Conservation (phyloP, 192 early-diverging fungal species). For the Backusella macrospora region DNA sequence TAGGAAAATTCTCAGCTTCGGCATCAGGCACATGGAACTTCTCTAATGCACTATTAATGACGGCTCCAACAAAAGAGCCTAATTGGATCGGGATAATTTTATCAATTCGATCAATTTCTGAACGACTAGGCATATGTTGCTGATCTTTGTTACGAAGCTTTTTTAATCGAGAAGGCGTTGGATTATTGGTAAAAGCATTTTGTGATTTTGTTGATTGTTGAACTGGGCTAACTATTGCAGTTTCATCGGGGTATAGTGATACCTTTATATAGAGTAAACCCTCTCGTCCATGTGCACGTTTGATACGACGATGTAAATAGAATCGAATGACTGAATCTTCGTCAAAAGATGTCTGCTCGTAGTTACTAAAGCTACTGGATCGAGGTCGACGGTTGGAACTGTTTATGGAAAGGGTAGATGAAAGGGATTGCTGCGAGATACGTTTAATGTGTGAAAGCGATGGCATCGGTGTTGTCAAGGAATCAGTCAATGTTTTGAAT, state of each 20-base stretch:
- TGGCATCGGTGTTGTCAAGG: constrained; percentile 50
- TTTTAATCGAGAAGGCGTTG: constrained; percentile 6
- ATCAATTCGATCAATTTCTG: constrained; percentile 34
- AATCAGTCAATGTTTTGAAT: constrained; percentile 46
- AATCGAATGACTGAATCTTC: constrained; percentile 47
- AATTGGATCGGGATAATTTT: constrained; percentile 47
- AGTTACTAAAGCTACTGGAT: constrained; percentile 27
- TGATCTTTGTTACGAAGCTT: neutral
- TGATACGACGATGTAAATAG: constrained; percentile 49
- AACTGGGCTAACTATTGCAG: neutral
- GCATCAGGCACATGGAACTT: constrained; percentile 49
- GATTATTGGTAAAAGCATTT: neutral
- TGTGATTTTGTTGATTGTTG: constrained; percentile 6
- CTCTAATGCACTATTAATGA: constrained; percentile 48
- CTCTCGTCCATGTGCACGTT: constrained; percentile 29
- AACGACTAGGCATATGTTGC: neutral
- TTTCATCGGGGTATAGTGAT: constrained; percentile 34
- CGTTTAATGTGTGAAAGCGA: constrained; percentile 38
- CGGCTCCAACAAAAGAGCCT: constrained; percentile 44
- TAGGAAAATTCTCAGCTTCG: constrained; percentile 22
- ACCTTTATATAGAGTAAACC: constrained; percentile 42
- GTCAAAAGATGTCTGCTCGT: constrained; percentile 23
- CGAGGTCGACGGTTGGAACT: constrained; percentile 6
- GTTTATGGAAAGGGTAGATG: neutral
- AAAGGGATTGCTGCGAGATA: constrained; percentile 18